phyloP scores from a whole-genome alignment of 148 eudicot species.

The Rhododendron ferrugineum region DNA sequence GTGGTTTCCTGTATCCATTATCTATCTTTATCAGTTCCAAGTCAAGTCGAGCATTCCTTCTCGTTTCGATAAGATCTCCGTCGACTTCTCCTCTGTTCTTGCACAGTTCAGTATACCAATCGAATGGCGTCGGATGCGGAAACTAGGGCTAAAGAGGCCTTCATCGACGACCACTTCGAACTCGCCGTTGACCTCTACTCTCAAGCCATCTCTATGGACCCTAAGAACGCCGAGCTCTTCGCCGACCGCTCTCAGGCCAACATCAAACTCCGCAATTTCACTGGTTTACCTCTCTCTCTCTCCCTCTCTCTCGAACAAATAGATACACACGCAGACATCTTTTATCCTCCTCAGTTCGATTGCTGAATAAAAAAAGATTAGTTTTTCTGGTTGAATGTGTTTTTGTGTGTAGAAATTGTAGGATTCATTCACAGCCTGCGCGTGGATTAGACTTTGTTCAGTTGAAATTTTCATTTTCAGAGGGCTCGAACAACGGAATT shows the following conservation, averaged over 20 bases:
- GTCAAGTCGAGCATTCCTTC: neutral
- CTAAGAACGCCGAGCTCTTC: slow-evolving; percentile 56
- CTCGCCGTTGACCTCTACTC: slow-evolving; percentile 81
- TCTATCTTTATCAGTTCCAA: neutral
- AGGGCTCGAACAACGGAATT: neutral
- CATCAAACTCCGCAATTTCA: slow-evolving; percentile 73
- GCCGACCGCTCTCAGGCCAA: slow-evolving; percentile 95
- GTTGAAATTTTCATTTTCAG: neutral
- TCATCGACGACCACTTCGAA: slow-evolving; percentile 96
- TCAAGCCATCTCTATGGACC: slow-evolving; percentile 69
- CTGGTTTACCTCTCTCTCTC: slow-evolving; percentile 39
- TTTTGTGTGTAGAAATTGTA: neutral
- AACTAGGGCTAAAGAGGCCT: slow-evolving; percentile 71
- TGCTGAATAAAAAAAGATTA: neutral
- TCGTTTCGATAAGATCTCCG: neutral
- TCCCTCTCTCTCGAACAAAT: neutral
- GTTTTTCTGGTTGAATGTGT: neutral
- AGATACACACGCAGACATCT: neutral
- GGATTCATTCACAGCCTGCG: neutral
- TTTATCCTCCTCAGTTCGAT: neutral
- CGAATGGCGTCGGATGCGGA: slow-evolving; percentile 69
- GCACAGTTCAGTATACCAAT: neutral
- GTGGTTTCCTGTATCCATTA: neutral
- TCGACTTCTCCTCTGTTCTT: neutral
- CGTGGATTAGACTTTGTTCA: neutral